phyloP scores from a whole-genome alignment of 345 rosid genomes.

The Hibiscus tridactylites region DNA sequence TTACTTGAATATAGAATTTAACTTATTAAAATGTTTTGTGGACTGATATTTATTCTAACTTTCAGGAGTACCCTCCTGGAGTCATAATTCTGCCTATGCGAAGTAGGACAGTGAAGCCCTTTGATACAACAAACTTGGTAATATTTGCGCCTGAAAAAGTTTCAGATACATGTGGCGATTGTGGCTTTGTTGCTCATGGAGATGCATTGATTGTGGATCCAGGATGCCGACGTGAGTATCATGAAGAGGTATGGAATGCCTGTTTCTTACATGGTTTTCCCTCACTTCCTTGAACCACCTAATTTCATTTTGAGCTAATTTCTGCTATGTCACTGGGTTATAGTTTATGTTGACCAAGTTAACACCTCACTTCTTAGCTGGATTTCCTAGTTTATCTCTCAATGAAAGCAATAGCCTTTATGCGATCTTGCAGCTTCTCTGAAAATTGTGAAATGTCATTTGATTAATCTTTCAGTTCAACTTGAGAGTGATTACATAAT shows the following conservation, averaged over 20 bases:
- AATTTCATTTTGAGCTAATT: slow-evolving; percentile 8
- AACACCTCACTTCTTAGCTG: background rate
- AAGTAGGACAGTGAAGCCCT: slow-evolving; percentile 66
- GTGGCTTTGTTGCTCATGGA: slow-evolving; percentile 41
- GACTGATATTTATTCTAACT: slow-evolving; percentile 14
- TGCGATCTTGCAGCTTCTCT: background rate
- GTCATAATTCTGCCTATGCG: slow-evolving; percentile 69
- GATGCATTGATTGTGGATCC: slow-evolving; percentile 87
- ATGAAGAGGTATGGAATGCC: slow-evolving; percentile 43
- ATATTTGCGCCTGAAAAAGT: slow-evolving; percentile 51
- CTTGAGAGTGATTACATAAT: background rate
- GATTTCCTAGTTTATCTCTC: background rate
- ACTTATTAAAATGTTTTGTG: background rate
- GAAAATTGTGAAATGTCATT: background rate
- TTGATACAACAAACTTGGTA: slow-evolving; percentile 66
- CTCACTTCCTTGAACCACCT: background rate
- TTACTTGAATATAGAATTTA: background rate
- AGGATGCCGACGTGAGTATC: slow-evolving; percentile 49
- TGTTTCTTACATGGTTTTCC: background rate
- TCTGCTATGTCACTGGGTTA: background rate
- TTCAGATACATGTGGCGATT: slow-evolving; percentile 24
- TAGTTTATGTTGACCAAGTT: background rate
- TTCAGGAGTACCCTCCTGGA: slow-evolving; percentile 91
- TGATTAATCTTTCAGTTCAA: background rate
- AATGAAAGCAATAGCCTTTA: background rate